Evolutionary conservation across 2,329 filamentous ascomycete genomes (phyloP).

Genomic region (Venturia oleaginea): DNA sequence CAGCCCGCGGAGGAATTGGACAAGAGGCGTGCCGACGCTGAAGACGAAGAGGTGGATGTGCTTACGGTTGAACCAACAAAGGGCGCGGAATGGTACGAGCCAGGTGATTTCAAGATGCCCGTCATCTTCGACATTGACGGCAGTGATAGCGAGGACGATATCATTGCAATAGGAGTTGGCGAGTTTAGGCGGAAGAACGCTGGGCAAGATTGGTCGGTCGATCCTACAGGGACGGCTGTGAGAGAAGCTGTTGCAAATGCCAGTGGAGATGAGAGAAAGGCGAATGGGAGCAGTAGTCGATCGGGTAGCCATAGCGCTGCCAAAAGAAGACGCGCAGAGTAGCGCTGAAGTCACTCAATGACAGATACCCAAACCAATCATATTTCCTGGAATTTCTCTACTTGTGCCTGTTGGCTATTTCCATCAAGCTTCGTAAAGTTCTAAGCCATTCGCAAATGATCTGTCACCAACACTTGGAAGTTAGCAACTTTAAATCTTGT

Average conservation of each 20-base stretch:
- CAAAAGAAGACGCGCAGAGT: conserved; percentile 6
- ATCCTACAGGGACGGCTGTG: conserved; percentile 1
- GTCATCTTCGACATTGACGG: conserved; percentile 88
- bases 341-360: neutral
- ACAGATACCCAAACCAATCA: neutral
- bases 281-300: conserved; percentile 6
- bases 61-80: conserved; percentile 52
- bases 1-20: conserved; percentile 92
- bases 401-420: no score
- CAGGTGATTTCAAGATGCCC: conserved; percentile 73
- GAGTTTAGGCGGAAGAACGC: conserved; percentile 83
- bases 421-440: no score
- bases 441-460: no score
- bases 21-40: conserved; percentile 77
- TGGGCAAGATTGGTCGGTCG: conserved; percentile 31
- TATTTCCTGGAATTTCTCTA: no score
- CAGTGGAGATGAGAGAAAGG: conserved; percentile 10
- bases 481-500: no score
- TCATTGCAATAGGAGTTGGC: conserved; percentile 57
- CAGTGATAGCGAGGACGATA: conserved; percentile 91
- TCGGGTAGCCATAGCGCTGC: neutral
- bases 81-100: conserved; percentile 45
- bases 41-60: conserved; percentile 91
- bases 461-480: no score
- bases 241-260: neutral